Conservation (phyloP, 202 grass and related monocot species). For the Brachypodium distachyon region DNA sequence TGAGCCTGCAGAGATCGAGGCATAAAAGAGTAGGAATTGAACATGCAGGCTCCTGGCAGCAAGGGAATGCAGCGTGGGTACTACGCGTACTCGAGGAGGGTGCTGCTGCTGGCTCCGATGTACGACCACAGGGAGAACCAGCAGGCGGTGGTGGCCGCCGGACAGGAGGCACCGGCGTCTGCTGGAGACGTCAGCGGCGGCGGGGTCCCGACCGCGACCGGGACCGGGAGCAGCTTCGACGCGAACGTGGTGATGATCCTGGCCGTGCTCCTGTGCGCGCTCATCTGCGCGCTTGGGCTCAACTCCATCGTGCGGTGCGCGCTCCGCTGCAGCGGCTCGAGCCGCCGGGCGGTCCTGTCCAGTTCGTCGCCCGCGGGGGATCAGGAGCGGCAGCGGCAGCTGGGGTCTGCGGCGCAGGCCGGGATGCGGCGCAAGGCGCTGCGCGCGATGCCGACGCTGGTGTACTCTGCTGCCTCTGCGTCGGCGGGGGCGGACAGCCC, state of each 20-base stretch:
- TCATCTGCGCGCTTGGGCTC: constrained; percentile 75
- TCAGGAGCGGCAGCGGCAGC: background rate
- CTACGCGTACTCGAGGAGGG: constrained; percentile 30
- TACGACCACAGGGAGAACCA: constrained; percentile 1
- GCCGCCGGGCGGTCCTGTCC: constrained; percentile 8
- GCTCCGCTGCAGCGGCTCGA: constrained; percentile 66
- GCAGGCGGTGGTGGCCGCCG: background rate
- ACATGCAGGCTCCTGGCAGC: background rate
- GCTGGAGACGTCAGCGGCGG: background rate
- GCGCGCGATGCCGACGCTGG: constrained; percentile 57
- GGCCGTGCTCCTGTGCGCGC: constrained; percentile 61
- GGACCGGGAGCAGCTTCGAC: constrained; percentile 36
- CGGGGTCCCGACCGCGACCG: background rate
- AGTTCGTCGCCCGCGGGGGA: background rate
- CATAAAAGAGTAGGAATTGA: background rate
- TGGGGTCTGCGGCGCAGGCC: constrained; percentile 28
- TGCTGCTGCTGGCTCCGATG: constrained; percentile 11
- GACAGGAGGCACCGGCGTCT: constrained; percentile 14
- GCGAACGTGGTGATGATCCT: constrained; percentile 82
- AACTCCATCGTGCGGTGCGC: constrained; percentile 83
- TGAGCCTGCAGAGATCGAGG: background rate
- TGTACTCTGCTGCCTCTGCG: constrained; percentile 43
- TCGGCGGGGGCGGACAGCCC: constrained; percentile 5
- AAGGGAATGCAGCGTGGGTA: constrained; percentile 15
- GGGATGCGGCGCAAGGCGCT: constrained; percentile 49